Evolutionary conservation across 371 early-diverging fungal genomes (phyloP).

Genomic region (Actinomucor elegans): DNA sequence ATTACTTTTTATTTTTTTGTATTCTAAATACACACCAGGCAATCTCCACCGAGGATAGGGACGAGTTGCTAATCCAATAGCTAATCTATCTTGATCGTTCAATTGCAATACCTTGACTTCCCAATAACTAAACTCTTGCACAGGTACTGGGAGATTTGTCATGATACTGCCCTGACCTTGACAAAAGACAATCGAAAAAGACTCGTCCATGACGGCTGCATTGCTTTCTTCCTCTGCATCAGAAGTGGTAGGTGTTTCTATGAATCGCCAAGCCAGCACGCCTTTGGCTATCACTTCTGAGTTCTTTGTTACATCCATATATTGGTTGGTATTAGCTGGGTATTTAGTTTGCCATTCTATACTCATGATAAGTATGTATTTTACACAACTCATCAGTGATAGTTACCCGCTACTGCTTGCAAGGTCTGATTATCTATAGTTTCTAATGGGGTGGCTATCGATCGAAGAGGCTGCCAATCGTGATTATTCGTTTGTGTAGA

Average conservation of each 20-base stretch:
- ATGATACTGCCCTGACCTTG: constrained; percentile 73
- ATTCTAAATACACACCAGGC: no score
- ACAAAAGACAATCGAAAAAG: constrained; percentile 63
- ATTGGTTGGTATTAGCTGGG: constrained; percentile 30
- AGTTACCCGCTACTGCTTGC: background rate
- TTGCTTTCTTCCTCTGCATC: constrained; percentile 50
- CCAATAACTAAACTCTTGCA: constrained; percentile 67
- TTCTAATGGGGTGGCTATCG: background rate
- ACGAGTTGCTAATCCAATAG: constrained; percentile 64
- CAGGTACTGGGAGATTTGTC: constrained; percentile 72
- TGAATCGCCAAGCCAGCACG: constrained; percentile 39
- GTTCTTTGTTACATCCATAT: constrained; percentile 25
- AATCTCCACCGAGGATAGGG: constrained; percentile 63
- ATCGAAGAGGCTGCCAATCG: constrained; percentile 1
- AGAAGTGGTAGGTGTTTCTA: constrained; percentile 24
- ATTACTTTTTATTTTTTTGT: background rate
- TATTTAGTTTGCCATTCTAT: constrained; percentile 40
- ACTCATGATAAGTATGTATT: background rate
- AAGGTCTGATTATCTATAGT: background rate
- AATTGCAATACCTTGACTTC: constrained; percentile 66
- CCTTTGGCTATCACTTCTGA: constrained; percentile 32
- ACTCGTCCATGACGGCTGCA: constrained; percentile 67
- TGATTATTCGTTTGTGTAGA: background rate
- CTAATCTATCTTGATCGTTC: constrained; percentile 32
- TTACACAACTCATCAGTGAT: background rate